These are phyloP conservation scores for Stellera chamaejasme DNA, from an alignment of 345 rosid species.

Conservation along the genomic window DNA sequence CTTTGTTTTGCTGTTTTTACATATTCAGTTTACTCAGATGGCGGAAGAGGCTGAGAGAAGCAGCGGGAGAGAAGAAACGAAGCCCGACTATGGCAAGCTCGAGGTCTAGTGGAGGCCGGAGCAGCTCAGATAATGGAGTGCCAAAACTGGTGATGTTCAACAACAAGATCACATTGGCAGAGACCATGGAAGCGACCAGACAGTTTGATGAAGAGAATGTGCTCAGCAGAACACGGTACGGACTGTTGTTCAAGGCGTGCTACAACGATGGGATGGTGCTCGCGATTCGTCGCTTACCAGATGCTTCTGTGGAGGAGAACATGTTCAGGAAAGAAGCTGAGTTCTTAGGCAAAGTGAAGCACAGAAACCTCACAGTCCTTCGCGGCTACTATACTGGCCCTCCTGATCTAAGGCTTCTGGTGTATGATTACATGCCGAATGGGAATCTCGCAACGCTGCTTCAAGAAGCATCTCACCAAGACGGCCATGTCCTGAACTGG, in stretches of 20 bases:
- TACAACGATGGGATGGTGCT: conserved; percentile 91
- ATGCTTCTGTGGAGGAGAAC: conserved; percentile 54
- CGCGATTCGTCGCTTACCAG: conserved; percentile 64
- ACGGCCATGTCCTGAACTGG: conserved; percentile 97
- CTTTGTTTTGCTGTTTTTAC: conserved; percentile 84
- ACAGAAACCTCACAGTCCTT: conserved; percentile 76
- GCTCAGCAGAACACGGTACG: conserved; percentile 64
- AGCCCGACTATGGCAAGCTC: conserved; percentile 85
- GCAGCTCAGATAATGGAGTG: conserved; percentile 78
- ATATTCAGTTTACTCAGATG: conserved; percentile 71
- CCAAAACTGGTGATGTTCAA: conserved; percentile 95
- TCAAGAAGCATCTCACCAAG: conserved; percentile 97
- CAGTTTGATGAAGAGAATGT: conserved; percentile 94
- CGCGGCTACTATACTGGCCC: conserved; percentile 89
- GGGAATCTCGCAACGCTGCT: conserved; percentile 90
- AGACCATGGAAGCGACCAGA: conserved; percentile 79
- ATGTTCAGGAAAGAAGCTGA: conserved; percentile 85
- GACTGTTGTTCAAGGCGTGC: conserved; percentile 80
- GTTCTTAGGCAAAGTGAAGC: conserved; percentile 70
- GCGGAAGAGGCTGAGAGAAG: conserved; percentile 71
- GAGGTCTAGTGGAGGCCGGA: conserved; percentile 65
- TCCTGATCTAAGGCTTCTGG: conserved; percentile 72
- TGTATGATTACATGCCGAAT: conserved; percentile 93
- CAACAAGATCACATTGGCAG: conserved; percentile 78
- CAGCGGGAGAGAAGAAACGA: conserved; percentile 74